Percentiles rank a stretch among this genome's conserved stretches.
These are phyloP conservation scores for Pseudozyma sp. DNA, from an alignment of 1,284 basidiomycete genomes.

Conservation along the genomic window DNA sequence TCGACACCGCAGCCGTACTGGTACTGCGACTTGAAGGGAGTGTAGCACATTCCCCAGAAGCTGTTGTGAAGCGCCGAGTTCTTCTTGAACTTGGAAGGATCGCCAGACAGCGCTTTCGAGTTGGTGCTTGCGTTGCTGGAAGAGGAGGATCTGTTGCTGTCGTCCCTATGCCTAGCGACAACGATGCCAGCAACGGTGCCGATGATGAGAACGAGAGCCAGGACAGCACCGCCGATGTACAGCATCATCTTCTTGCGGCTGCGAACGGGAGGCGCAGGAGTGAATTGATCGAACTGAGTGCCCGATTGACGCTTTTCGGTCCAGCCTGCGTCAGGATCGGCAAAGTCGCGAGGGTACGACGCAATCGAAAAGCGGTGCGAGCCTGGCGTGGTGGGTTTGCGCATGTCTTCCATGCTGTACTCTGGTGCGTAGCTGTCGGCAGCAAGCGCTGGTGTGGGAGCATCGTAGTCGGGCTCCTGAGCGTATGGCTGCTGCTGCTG, in stretches of 20 bases:
- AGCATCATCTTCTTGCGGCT: conserved; percentile 25
- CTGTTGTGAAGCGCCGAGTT: conserved; percentile 35
- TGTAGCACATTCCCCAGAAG: conserved; percentile 48
- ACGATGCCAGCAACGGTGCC: conserved; percentile 36
- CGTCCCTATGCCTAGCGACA: conserved; percentile 27
- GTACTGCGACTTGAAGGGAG: conserved; percentile 43
- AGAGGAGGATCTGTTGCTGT: conserved; percentile 7
- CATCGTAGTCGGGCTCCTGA: conserved; percentile 22
- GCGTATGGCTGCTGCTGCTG: conserved; percentile 25
- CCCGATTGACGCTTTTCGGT: conserved; percentile 32
- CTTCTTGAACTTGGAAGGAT: conserved; percentile 42
- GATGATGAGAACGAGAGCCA: conserved; percentile 24
- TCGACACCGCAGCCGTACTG: conserved; percentile 35
- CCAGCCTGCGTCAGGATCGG: conserved; percentile 44
- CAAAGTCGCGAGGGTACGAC: conserved; percentile 18
- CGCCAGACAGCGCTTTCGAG: conserved; percentile 23
- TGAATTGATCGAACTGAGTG: conserved; percentile 7
- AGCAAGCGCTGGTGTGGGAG: conserved; percentile 33
- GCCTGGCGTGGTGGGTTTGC: conserved; percentile 16
- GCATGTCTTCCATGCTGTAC: conserved; percentile 46
- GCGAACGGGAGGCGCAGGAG: neutral
- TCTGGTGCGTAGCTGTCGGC: conserved; percentile 40
- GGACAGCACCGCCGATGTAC: conserved; percentile 27
- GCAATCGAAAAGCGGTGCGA: conserved; percentile 23
- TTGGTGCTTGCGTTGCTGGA: conserved; percentile 13